These are phyloP conservation scores for Chenopodium berlandieri DNA, from an alignment of 148 eudicot genomes.

Conservation along the genomic window DNA sequence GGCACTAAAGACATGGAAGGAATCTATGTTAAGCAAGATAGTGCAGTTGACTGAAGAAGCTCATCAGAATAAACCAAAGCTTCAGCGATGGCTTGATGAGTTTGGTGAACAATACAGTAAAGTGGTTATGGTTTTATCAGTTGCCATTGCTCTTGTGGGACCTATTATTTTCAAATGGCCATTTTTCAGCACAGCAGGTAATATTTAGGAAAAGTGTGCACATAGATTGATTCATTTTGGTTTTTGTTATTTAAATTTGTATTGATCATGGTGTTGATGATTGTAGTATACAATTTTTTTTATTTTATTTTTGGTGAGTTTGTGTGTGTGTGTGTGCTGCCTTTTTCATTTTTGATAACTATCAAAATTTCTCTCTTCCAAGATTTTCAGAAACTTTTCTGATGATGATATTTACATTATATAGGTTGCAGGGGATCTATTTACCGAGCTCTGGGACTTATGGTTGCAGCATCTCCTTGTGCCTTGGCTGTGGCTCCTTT, in stretches of 20 bases:
- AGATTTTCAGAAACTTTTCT: background rate
- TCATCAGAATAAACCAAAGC: constrained; percentile 82
- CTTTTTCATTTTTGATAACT: background rate
- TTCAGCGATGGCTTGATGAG: constrained; percentile 94
- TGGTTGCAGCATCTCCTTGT: constrained; percentile 99
- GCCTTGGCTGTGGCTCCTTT: constrained; percentile 96
- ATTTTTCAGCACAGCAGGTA: constrained; percentile 74
- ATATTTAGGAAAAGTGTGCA: constrained; percentile 15
- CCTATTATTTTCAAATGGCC: constrained; percentile 97
- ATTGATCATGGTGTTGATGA: background rate
- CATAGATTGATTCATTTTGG: background rate
- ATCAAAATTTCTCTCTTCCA: background rate
- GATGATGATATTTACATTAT: constrained; percentile 25
- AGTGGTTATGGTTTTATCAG: constrained; percentile 77
- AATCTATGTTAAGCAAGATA: constrained; percentile 85
- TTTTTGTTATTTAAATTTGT: background rate
- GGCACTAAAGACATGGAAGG: constrained; percentile 91
- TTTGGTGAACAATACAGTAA: constrained; percentile 90
- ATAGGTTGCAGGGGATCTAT: constrained; percentile 95
- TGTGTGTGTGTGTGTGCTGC: background rate
- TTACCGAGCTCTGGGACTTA: constrained; percentile 92
- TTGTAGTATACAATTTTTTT: background rate
- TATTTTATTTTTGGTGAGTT: background rate
- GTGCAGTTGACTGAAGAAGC: constrained; percentile 95
- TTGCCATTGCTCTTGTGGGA: constrained; percentile 79